Percentiles rank a stretch among this genome's conserved stretches.
Evolutionary conservation across 768 basidiomycete species (phyloP).

Genomic region (Kwoniella sp.): DNA sequence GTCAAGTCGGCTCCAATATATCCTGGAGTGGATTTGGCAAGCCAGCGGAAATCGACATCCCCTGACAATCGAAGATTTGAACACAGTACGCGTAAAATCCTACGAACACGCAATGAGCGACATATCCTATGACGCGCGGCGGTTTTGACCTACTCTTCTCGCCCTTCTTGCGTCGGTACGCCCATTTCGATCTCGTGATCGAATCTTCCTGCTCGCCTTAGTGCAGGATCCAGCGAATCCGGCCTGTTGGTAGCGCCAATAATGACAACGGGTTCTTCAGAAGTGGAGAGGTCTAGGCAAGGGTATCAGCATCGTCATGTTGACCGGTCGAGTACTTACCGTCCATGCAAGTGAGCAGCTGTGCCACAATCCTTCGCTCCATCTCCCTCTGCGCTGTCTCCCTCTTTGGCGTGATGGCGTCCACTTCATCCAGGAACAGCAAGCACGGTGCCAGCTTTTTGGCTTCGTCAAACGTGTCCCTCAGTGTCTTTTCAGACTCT

Average conservation of each 20-base stretch:
- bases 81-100: constrained; percentile 82
- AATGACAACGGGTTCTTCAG: constrained; percentile 86
- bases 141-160: constrained; percentile 66
- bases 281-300: constrained; percentile 76
- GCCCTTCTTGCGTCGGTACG: constrained; percentile 84
- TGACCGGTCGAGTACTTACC: constrained; percentile 57
- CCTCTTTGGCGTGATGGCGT: constrained; percentile 93
- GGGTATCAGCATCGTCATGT: neutral
- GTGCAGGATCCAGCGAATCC: constrained; percentile 87
- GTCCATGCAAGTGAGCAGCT: constrained; percentile 98
- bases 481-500: constrained; percentile 91
- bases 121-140: neutral
- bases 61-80: constrained; percentile 77
- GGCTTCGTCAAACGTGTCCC: constrained; percentile 96
- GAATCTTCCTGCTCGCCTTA: constrained; percentile 88
- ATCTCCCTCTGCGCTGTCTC: constrained; percentile 98
- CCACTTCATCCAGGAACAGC: constrained; percentile 95
- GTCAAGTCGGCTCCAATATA: constrained; percentile 95
- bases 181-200: constrained; percentile 98
- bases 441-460: constrained; percentile 91
- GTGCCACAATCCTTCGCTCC: constrained; percentile 95
- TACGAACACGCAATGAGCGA: constrained; percentile 52
- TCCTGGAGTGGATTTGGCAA: constrained; percentile 92
- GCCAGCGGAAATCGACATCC: constrained; percentile 74
- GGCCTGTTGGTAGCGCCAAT: constrained; percentile 96